Conservation (phyloP, 352 stramenopile species). For the Globisporangium spiculum region DNA sequence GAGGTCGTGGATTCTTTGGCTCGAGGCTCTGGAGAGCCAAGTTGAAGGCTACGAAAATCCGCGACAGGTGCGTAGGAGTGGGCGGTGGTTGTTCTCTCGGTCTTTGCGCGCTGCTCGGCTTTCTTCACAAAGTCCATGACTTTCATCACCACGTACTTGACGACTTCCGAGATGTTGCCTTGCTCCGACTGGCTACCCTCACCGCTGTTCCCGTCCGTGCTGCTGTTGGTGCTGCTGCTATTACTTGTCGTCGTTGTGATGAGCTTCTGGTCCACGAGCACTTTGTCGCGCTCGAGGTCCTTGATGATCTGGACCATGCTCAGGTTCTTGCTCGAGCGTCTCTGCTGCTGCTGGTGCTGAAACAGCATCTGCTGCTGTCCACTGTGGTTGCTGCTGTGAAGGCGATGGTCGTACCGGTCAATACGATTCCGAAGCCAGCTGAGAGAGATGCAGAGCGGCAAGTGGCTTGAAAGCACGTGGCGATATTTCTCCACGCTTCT, state of each 20-base stretch:
- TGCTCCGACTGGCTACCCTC: slow-evolving; percentile 21
- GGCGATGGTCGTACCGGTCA: slow-evolving; percentile 28
- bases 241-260: slow-evolving; percentile 22
- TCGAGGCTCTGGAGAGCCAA: not conserved
- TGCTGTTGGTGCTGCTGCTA: not conserved
- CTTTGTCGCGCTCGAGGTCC: slow-evolving; percentile 64
- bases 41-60: not conserved
- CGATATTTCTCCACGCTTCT: slow-evolving; percentile 33
- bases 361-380: slow-evolving; percentile 20
- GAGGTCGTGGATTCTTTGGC: slow-evolving; percentile 18
- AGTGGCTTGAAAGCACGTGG: slow-evolving; percentile 34
- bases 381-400: not conserved
- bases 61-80: not conserved
- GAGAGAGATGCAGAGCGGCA: slow-evolving; percentile 54
- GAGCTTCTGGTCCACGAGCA: slow-evolving; percentile 55
- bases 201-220: slow-evolving; percentile 8
- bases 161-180: slow-evolving; percentile 51
- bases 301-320: slow-evolving; percentile 80
- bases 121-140: slow-evolving; percentile 38
- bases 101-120: slow-evolving; percentile 14
- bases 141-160: slow-evolving; percentile 57
- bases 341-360: slow-evolving; percentile 41
- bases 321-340: slow-evolving; percentile 53
- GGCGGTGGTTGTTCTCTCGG: not conserved
- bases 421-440: slow-evolving; percentile 62